Conservation (phyloP, 805 yeast species). For the Barnettozyma sucrosica region DNA sequence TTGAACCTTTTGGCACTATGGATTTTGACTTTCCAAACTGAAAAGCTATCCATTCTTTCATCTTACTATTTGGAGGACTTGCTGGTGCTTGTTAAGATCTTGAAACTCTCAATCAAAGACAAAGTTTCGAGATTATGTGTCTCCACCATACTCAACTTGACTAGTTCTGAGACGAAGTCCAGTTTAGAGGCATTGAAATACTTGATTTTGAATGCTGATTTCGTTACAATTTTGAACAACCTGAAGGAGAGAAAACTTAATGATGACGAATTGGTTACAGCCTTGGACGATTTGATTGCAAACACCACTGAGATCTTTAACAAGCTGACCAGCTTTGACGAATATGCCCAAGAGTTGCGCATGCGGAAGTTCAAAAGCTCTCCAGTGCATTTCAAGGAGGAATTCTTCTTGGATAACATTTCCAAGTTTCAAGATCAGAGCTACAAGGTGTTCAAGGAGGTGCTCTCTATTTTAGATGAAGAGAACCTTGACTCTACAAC, state of each 20-base stretch:
- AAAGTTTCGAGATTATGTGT: conserved; percentile 84
- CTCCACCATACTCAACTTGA: conserved; percentile 61
- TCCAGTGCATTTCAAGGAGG: conserved; percentile 84
- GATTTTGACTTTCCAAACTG: conserved; percentile 70
- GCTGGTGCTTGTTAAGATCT: conserved; percentile 39
- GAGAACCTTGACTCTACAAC: conserved; percentile 29
- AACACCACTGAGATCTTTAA: conserved; percentile 68
- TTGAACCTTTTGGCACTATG: conserved; percentile 72
- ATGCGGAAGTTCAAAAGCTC: conserved; percentile 78
- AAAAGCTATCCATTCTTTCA: conserved; percentile 47
- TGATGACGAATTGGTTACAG: conserved; percentile 82
- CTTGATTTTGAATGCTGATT: conserved; percentile 66
- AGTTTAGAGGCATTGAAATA: conserved; percentile 53
- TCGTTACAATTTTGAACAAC: conserved; percentile 59
- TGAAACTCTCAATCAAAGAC: conserved; percentile 84
- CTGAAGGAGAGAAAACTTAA: conserved; percentile 88
- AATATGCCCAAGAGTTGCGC: conserved; percentile 78
- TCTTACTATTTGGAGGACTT: conserved; percentile 47
- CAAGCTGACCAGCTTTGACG: conserved; percentile 86
- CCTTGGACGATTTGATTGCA: conserved; percentile 52
- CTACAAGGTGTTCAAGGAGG: conserved; percentile 63
- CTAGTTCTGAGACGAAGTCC: conserved; percentile 32
- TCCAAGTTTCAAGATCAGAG: conserved; percentile 68
- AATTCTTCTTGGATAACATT: conserved; percentile 86
- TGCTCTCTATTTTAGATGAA: conserved; percentile 48